phyloP scores from a whole-genome alignment of 2,329 filamentous ascomycete genomes.

The Elsinoe batatas region DNA sequence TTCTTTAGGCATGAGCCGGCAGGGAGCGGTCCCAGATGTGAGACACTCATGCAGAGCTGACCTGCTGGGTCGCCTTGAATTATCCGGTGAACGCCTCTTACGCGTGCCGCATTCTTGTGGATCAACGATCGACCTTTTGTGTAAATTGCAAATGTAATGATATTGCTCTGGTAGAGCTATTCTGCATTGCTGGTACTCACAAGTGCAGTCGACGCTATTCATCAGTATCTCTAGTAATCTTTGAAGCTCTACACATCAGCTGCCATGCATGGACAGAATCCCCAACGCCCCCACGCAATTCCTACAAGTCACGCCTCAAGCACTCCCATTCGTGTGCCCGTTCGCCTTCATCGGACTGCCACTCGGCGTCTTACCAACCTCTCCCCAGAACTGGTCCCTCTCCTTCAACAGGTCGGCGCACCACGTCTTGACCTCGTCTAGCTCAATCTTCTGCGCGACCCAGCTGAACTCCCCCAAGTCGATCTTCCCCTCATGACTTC shows the following conservation, averaged over 20 bases:
- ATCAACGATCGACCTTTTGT: neutral
- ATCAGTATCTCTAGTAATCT: neutral
- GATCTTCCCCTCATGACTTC: constrained; percentile 50
- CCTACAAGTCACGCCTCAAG: neutral
- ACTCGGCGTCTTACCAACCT: constrained; percentile 21
- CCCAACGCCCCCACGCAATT: neutral
- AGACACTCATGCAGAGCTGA: no score
- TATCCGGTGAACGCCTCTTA: constrained; percentile 2
- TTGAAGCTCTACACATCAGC: neutral
- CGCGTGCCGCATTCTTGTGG: neutral
- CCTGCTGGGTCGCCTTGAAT: neutral
- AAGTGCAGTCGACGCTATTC: neutral
- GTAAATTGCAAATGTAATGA: neutral
- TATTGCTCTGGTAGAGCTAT: neutral
- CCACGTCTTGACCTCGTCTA: constrained; percentile 75
- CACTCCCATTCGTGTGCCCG: constrained; percentile 15
- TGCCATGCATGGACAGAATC: neutral
- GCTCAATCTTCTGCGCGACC: constrained; percentile 61
- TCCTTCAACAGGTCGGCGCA: constrained; percentile 66
- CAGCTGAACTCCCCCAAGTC: constrained; percentile 82
- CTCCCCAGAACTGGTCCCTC: constrained; percentile 61
- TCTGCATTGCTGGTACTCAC: neutral
- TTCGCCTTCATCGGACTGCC: constrained; percentile 20
- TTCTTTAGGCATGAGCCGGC: neutral
- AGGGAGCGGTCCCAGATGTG: neutral